Evolutionary conservation across 2,329 filamentous ascomycete genomes (phyloP).

Genomic region (Chalaropsis ovoidea): DNA sequence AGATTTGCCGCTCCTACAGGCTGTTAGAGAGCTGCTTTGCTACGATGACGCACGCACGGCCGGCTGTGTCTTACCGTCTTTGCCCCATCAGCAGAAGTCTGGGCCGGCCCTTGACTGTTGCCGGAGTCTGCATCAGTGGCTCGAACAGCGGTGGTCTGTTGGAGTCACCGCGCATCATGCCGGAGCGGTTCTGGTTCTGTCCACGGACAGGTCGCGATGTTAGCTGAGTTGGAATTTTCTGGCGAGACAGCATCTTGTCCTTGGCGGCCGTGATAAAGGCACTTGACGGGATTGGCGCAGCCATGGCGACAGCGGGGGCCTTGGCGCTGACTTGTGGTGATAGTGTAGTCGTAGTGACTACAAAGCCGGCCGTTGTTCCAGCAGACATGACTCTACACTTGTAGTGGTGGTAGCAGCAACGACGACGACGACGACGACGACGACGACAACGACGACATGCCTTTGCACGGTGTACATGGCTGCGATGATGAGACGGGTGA

Average conservation of each 20-base stretch:
- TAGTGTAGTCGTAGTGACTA: not conserved
- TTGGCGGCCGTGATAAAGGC: slow-evolving; percentile 1
- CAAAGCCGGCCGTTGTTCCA: not conserved
- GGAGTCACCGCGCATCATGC: slow-evolving; percentile 40
- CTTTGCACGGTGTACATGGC: not conserved
- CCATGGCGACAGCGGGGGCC: not conserved
- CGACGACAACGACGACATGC: not conserved
- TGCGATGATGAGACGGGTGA: not conserved
- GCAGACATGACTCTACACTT: not conserved
- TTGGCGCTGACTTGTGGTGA: not conserved
- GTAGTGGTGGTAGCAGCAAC: not conserved
- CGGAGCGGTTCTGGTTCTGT: slow-evolving; percentile 48
- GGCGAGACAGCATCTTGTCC: slow-evolving; percentile 5
- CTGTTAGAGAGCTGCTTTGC: slow-evolving; percentile 4
- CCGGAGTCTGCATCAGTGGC: slow-evolving; percentile 32
- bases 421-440: no score
- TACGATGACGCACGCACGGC: not conserved
- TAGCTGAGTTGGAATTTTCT: slow-evolving; percentile 26
- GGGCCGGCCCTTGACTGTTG: slow-evolving; percentile 56
- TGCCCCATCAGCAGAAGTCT: slow-evolving; percentile 90
- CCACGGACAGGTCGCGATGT: slow-evolving; percentile 33
- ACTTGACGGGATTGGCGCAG: not conserved
- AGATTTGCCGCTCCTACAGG: slow-evolving; percentile 80
- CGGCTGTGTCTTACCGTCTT: slow-evolving; percentile 55
- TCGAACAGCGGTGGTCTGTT: slow-evolving; percentile 39